Evolutionary conservation across 1,284 basidiomycete genomes (phyloP), one percentile per base, ranked within the genome.

Genomic region (Bondarzewia mesenterica): DNA sequence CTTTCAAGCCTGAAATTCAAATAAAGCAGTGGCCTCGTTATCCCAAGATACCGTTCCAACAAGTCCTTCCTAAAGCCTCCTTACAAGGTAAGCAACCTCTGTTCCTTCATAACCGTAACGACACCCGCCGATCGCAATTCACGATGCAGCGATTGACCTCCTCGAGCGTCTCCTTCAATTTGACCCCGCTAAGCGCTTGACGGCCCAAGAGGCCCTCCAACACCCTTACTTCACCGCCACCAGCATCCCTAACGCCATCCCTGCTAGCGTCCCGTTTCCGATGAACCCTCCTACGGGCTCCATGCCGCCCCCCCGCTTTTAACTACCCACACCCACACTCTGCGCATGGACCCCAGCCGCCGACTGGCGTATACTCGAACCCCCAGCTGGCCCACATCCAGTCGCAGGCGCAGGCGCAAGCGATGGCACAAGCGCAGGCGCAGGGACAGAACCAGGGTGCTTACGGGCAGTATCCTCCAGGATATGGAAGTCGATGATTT

Each of bases 101-200:
- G 16, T 15, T 14, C 21, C 23, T 44, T 5, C 25, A 16, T 42
- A 5, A 29, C n/a, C n/a, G n/a, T n/a, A n/a, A n/a, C n/a, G n/a
- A n/a, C n/a, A n/a, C n/a, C n/a, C n/a, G n/a, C n/a, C n/a, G n/a
- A n/a, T n/a, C n/a, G n/a, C n/a, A n/a, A n/a, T n/a, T n/a, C n/a
- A n/a, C n/a, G n/a, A n/a, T n/a, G n/a, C n/a, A 91, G 95, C 95
- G 12, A 80, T 98, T 59, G 92, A 97, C 65, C 80, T 99, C 4
- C 84, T 99, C 42, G 96, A 99, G 64, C 84, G 89, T 52, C 82
- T 99, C 39, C 80, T 99, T 46, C 93, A 96, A 63, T 99, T 99
- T 61, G 96, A 99, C 64, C 96, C 96, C 1, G 78, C 85, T 25
- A 87, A 94, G 61, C 86, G 96, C 49, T 84, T 96, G 53, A 90